phyloP scores from a whole-genome alignment of 345 rosid genomes.

The Raphanus sativus region DNA sequence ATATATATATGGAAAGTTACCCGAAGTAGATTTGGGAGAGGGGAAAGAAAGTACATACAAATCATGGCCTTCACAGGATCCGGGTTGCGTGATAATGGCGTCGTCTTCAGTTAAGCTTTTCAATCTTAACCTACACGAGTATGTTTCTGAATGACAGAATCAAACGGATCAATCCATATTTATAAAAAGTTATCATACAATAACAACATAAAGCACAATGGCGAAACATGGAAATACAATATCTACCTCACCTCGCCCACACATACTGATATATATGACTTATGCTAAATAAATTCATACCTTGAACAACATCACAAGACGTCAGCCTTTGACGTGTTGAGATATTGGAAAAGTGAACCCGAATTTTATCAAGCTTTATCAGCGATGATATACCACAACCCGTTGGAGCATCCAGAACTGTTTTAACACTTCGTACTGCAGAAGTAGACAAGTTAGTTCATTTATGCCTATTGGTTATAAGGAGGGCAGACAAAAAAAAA shows the following conservation, averaged over 20 bases:
- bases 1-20: neutral
- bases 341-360: conserved; percentile 58
- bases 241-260: conserved; percentile 2
- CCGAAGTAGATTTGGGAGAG: neutral
- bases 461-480: neutral
- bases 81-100: conserved; percentile 76
- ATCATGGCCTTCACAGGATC: conserved; percentile 89
- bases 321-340: conserved; percentile 69
- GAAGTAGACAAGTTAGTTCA: conserved; percentile 12
- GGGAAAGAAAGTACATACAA: conserved; percentile 61
- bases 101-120: conserved; percentile 86
- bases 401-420: conserved; percentile 66
- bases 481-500: conserved; percentile 1
- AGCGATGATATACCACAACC: conserved; percentile 70
- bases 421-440: conserved; percentile 90
- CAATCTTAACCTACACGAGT: conserved; percentile 70
- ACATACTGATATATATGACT: neutral
- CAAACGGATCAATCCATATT: conserved; percentile 6
- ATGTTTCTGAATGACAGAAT: conserved; percentile 55
- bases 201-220: neutral
- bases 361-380: conserved; percentile 58
- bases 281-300: neutral
- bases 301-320: too few relatives aligned
- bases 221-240: neutral
- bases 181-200: neutral